A percentile compares a stretch with the other conserved stretches of the same genome.
These are phyloP conservation scores for Fusarium cicatricum DNA, from an alignment of 2,329 filamentous ascomycete species.

Conservation along the genomic window DNA sequence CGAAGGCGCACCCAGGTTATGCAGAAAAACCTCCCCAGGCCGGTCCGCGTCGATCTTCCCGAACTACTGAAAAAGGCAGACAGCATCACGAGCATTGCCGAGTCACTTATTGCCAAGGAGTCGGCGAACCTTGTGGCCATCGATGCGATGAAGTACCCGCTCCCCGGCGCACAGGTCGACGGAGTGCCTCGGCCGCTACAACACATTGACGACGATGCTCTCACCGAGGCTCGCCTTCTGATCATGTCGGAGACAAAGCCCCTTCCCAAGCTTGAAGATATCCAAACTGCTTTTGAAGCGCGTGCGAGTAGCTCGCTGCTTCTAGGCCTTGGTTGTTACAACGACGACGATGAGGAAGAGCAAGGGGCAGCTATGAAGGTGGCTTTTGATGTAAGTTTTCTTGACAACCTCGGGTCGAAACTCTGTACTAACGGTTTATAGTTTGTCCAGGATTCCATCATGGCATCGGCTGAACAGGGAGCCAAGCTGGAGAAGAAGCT, in stretches of 20 bases:
- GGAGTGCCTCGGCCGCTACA: conserved; percentile 68
- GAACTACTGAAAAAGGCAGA: conserved; percentile 71
- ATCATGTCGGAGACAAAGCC: conserved; percentile 74
- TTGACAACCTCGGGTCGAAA: neutral
- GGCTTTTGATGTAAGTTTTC: conserved; percentile 74
- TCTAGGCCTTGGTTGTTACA: conserved; percentile 82
- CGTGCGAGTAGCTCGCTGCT: conserved; percentile 67
- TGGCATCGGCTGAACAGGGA: conserved; percentile 77
- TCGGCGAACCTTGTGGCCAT: conserved; percentile 81
- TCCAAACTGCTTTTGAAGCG: conserved; percentile 63
- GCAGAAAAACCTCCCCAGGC: conserved; percentile 82
- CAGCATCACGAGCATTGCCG: conserved; percentile 67
- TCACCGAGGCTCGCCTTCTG: conserved; percentile 79
- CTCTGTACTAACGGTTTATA: conserved; percentile 45
- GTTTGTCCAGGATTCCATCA: conserved; percentile 77
- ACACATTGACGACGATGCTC: conserved; percentile 72
- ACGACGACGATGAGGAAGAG: conserved; percentile 78
- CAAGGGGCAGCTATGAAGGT: conserved; percentile 68
- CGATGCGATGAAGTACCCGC: conserved; percentile 78
- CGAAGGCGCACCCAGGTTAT: conserved; percentile 90
- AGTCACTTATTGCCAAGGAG: conserved; percentile 77
- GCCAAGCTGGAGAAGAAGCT: conserved; percentile 95
- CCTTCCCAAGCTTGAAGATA: conserved; percentile 57
- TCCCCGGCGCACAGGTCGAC: conserved; percentile 72
- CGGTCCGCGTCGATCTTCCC: conserved; percentile 74